phyloP scores from a whole-genome alignment of 2,329 filamentous ascomycete species.

The Calonectria naviculata region DNA sequence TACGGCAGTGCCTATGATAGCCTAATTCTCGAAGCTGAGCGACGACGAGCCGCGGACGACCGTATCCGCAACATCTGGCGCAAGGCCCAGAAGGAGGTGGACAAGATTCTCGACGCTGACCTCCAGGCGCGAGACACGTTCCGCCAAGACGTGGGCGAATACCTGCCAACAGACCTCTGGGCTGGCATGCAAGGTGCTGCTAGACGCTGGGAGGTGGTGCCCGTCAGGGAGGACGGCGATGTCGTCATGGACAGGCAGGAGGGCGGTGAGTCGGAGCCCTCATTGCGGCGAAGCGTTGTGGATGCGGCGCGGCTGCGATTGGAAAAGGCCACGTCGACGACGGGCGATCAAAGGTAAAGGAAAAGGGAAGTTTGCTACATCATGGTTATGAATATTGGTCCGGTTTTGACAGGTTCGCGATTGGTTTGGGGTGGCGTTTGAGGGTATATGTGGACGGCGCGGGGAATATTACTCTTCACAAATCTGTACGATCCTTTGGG shows the following conservation, averaged over 20 bases:
- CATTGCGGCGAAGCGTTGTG: conserved; percentile 35
- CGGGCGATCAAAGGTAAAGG: conserved; percentile 21
- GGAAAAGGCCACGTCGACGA: conserved; percentile 8
- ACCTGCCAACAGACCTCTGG: conserved; percentile 89
- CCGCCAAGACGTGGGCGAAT: conserved; percentile 84
- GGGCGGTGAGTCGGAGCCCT: conserved; percentile 17
- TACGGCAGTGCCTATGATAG: conserved; percentile 88
- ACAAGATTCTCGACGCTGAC: conserved; percentile 81
- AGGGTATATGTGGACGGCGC: conserved; percentile 4
- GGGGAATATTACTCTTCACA: neutral
- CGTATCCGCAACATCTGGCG: conserved; percentile 79
- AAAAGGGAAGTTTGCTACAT: neutral
- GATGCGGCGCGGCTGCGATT: conserved; percentile 37
- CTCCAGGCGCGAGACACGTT: conserved; percentile 80
- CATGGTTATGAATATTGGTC: neutral
- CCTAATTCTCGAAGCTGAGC: conserved; percentile 84
- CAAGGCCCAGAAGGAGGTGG: conserved; percentile 81
- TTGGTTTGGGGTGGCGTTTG: conserved; percentile 9
- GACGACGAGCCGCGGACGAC: conserved; percentile 78
- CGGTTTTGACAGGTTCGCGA: neutral
- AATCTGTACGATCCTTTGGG: neutral
- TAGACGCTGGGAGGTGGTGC: conserved; percentile 61
- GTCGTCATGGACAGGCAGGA: conserved; percentile 13
- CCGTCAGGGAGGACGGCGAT: conserved; percentile 40
- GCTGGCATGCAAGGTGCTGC: conserved; percentile 75